phyloP scores from a whole-genome alignment of 805 yeast genomes.

The Lachancea dasiensis region DNA sequence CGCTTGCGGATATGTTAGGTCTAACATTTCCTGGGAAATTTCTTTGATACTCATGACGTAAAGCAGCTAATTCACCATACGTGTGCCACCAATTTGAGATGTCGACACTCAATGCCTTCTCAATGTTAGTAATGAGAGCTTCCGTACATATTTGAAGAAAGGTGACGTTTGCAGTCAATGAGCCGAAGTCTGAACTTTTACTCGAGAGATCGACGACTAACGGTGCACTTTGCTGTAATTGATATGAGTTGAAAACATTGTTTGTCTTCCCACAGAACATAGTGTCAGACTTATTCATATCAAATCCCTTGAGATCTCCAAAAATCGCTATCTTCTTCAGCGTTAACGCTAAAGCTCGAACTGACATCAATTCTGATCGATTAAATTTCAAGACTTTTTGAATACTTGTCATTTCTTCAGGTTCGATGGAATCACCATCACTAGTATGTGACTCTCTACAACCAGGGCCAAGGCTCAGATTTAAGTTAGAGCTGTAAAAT shows the following conservation, averaged over 20 bases:
- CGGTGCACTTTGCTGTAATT: background rate
- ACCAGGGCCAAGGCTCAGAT: background rate
- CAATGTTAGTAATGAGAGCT: constrained; percentile 28
- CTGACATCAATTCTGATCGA: constrained; percentile 16
- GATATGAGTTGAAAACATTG: background rate
- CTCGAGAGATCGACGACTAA: too few relatives aligned
- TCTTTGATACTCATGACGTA: constrained; percentile 32
- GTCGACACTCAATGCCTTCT: constrained; percentile 30
- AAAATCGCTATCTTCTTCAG: constrained; percentile 21
- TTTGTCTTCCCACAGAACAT: constrained; percentile 1
- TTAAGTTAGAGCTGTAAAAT: constrained; percentile 4
- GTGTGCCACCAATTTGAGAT: constrained; percentile 42
- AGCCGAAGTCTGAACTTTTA: background rate
- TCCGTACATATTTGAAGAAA: constrained; percentile 19
- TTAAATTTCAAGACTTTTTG: constrained; percentile 24
- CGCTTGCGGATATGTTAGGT: constrained; percentile 11
- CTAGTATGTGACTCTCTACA: background rate
- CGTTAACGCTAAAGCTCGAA: constrained; percentile 11
- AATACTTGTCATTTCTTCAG: constrained; percentile 26
- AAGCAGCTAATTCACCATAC: constrained; percentile 37
- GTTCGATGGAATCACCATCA: constrained; percentile 17
- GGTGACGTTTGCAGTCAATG: constrained; percentile 10
- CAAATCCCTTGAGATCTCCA: constrained; percentile 17
- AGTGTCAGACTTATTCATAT: constrained; percentile 13
- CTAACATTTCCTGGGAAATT: constrained; percentile 23